Conservation (phyloP, 139 green algal genomes). For the Asterochloris sp. region DNA sequence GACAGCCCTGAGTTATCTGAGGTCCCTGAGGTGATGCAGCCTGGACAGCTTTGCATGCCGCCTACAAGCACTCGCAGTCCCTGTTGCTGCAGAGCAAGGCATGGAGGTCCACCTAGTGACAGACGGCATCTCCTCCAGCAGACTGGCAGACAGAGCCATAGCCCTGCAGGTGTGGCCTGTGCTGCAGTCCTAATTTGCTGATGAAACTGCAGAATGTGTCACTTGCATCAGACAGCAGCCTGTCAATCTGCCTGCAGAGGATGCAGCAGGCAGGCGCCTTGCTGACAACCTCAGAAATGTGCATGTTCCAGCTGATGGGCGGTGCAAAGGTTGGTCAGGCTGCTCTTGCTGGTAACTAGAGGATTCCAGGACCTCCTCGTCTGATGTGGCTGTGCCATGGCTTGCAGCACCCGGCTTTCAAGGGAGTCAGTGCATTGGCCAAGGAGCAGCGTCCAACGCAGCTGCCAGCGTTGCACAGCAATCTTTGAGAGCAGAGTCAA, state of each 20-base stretch:
- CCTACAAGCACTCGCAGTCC: too few species aligned
- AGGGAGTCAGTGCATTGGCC: slow-evolving; percentile 53
- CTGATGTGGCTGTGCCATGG: background rate
- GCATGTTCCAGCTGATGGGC: slow-evolving; percentile 67
- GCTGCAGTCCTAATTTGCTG: background rate
- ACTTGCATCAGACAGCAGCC: background rate
- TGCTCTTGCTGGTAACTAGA: too few species aligned
- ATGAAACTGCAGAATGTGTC: background rate
- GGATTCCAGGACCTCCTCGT: background rate
- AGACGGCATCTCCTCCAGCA: slow-evolving; percentile 73
- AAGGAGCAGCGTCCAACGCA: slow-evolving; percentile 51
- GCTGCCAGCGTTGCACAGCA: slow-evolving; percentile 20
- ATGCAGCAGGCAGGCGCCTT: slow-evolving; percentile 37
- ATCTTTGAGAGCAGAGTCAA: background rate
- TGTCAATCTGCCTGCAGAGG: slow-evolving; percentile 10
- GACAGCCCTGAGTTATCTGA: background rate
- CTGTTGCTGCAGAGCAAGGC: slow-evolving; percentile 39
- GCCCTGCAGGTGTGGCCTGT: slow-evolving; percentile 43
- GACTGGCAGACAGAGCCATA: slow-evolving; percentile 55
- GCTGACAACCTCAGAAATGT: slow-evolving; percentile 36
- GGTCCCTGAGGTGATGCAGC: background rate
- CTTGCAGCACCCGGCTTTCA: slow-evolving; percentile 63
- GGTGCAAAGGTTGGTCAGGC: slow-evolving; percentile 40
- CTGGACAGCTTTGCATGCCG: background rate
- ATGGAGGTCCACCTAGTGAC: slow-evolving; percentile 80